A percentile compares a stretch with the other conserved stretches of the same genome.
These are phyloP conservation scores for Hygrophorus russula DNA, from an alignment of 768 basidiomycete genomes.

Conservation along the genomic window DNA sequence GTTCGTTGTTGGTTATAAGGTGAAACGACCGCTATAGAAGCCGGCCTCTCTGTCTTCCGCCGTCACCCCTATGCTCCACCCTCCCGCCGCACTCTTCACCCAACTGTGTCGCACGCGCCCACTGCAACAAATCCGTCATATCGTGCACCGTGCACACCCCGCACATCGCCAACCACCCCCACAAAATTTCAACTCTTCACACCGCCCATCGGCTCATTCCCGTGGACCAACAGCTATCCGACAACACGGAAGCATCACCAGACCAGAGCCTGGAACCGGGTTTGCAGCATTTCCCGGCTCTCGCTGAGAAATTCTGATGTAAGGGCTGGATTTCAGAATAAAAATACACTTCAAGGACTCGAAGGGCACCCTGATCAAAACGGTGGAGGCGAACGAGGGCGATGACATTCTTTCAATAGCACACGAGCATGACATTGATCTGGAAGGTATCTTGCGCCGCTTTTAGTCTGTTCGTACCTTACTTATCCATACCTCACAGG, in stretches of 20 bases:
- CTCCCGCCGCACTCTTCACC: too few relatives aligned
- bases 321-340: constrained; percentile 46
- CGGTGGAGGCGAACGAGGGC: constrained; percentile 86
- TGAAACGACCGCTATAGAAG: too few relatives aligned
- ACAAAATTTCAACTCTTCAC: too few relatives aligned
- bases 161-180: too few relatives aligned
- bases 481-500: constrained; percentile 33
- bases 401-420: constrained; percentile 87
- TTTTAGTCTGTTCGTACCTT: neutral
- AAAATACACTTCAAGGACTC: constrained; percentile 86
- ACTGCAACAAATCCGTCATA: too few relatives aligned
- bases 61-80: too few relatives aligned
- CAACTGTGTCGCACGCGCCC: too few relatives aligned
- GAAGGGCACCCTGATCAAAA: constrained; percentile 75
- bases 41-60: too few relatives aligned
- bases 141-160: too few relatives aligned
- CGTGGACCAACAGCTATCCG: too few relatives aligned
- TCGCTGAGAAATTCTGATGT: constrained; percentile 2
- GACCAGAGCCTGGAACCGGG: constrained; percentile 51
- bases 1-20: too few relatives aligned
- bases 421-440: constrained; percentile 91
- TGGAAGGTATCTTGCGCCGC: constrained; percentile 42
- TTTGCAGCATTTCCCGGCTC: constrained; percentile 17
- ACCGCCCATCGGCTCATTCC: too few relatives aligned
- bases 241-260: neutral